A percentile compares a stretch with the other conserved stretches of the same genome.
phyloP scores from a whole-genome alignment of 805 yeast species.

The Vanderwaltozyma tropicalis region DNA sequence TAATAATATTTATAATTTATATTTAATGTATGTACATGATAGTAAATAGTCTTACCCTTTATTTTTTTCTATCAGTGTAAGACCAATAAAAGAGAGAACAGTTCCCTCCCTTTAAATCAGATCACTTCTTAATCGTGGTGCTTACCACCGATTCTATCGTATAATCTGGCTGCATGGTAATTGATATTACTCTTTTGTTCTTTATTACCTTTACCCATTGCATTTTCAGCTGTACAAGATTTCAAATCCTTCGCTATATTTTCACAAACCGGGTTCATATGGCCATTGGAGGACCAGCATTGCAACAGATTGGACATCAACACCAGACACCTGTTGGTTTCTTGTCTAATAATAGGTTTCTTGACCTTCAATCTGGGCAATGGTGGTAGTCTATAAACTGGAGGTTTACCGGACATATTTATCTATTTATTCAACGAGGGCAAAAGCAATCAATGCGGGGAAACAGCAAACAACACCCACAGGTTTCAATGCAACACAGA shows the following conservation, averaged over 20 bases:
- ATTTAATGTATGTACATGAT: constrained; percentile 1
- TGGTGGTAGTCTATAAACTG: constrained; percentile 49
- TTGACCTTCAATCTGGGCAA: constrained; percentile 64
- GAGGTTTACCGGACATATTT: constrained; percentile 29
- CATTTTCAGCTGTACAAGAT: constrained; percentile 48
- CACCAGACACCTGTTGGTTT: constrained; percentile 65
- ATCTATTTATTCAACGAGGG: too few relatives aligned
- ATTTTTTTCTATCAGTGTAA: too few relatives aligned
- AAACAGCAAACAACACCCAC: neutral
- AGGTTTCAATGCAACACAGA: too few relatives aligned
- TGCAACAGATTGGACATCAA: constrained; percentile 75
- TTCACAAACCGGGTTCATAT: constrained; percentile 60
- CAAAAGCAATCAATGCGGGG: too few relatives aligned
- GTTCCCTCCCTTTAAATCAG: neutral
- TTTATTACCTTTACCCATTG: constrained; percentile 15
- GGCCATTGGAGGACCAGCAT: constrained; percentile 96
- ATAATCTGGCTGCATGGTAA: constrained; percentile 43
- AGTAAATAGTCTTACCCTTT: neutral
- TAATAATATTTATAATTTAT: neutral
- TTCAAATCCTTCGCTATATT: constrained; percentile 60
- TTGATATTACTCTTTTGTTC: constrained; percentile 36
- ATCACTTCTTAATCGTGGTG: constrained; percentile 25
- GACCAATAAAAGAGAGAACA: neutral
- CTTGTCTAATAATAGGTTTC: constrained; percentile 45
- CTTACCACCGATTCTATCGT: constrained; percentile 40